Percentiles rank a stretch among this genome's conserved stretches.
These are phyloP conservation scores for Avena eriantha DNA, from an alignment of 176 grass and related monocot species.

Conservation along the genomic window DNA sequence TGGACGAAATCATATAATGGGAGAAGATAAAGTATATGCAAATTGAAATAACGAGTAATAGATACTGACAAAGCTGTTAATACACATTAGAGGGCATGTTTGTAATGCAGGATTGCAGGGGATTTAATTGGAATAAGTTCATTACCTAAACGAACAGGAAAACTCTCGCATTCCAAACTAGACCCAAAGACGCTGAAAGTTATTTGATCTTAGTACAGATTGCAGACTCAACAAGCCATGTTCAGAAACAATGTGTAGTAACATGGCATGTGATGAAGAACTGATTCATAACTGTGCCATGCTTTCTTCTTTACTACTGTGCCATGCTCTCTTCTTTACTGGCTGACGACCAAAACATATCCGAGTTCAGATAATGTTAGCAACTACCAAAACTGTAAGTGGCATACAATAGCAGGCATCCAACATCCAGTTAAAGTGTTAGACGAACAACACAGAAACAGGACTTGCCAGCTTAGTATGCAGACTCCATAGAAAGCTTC, in stretches of 20 bases:
- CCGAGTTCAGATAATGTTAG: not conserved
- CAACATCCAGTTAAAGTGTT: conserved; percentile 1
- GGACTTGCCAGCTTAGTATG: conserved; percentile 10
- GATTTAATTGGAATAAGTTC: not conserved
- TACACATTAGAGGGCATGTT: not conserved
- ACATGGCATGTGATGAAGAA: conserved; percentile 7
- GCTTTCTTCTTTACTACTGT: not conserved
- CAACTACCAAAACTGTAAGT: conserved; percentile 12
- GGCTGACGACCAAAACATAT: not conserved
- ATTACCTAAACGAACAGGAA: not conserved
- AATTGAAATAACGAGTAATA: not conserved
- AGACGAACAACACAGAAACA: conserved; percentile 34
- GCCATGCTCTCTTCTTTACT: not conserved
- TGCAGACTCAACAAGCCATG: not conserved
- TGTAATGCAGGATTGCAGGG: not conserved
- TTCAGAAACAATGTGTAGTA: conserved; percentile 5
- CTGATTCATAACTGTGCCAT: not conserved
- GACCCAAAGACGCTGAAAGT: not conserved
- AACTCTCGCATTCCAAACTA: not conserved
- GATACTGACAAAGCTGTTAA: not conserved
- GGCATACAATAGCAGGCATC: not conserved
- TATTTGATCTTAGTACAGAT: not conserved
- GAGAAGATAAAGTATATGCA: not conserved
- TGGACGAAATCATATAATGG: conserved; percentile 15
- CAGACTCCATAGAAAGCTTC: conserved; percentile 18